Evolutionary conservation across 208 protist species (phyloP), one percentile per base, ranked within the genome.

Genomic region (Crithidia expoeki): DNA sequence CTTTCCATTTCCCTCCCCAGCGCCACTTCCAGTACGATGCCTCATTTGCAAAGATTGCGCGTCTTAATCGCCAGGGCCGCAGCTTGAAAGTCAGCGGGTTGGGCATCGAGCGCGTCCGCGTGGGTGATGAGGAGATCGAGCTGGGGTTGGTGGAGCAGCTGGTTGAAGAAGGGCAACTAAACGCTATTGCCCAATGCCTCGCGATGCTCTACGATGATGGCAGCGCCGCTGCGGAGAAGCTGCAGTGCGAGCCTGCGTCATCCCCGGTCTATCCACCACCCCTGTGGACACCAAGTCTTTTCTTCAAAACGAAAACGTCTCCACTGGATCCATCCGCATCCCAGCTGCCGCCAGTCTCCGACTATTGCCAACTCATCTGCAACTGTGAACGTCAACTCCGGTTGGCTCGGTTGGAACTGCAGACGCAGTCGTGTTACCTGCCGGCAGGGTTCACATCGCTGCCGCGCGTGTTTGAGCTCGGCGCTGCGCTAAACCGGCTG

Each of bases 111-210:
- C 57, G 40, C 17, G 58, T 96, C 1, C 81, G 81, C 9, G 74
- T 96, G 50, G 80, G 72, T 6, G 83, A 94, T 21, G 83, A 90
- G 59, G 76, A 76, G 33, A 80, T 98, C 44, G 84, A 97, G 60
- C 50, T 98, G 17, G 66, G 74, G 0, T 55, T 86, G 12, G 76
- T 97, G 56, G 94, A 98, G 74, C 96, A 98, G 81, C 76, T 98
- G 49, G 88, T 96, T 16, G 96, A 98, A 64, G 86, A 92, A 33
- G 88, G 90, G 21, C 96, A 98, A 74, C 69, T 92, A 33, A 90
- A 92, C 58, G 86, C 84, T 16, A 93, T 98, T 53, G 90, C 81
- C 23, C 89, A 94, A 68, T 89, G 80, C 57, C 64, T 96, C 19
- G 89, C 89, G 16, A 61, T 93, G 74, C 46, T 92, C 32, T 84